These are phyloP conservation scores for Pestalotiopsis sp. DNA, from an alignment of 2,329 filamentous ascomycete genomes.

Conservation along the genomic window DNA sequence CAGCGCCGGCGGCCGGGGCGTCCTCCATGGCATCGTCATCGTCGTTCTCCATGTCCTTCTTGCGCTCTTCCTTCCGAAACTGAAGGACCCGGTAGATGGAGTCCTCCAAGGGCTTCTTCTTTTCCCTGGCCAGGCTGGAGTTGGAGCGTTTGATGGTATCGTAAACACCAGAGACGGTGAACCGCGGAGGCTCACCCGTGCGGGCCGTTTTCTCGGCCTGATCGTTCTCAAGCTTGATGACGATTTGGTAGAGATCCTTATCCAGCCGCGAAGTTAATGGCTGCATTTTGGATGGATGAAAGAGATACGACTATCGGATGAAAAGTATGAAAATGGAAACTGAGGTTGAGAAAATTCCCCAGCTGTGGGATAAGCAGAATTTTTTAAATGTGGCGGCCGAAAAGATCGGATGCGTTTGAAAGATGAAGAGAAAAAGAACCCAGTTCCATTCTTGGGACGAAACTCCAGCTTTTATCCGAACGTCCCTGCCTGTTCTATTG, in stretches of 20 bases:
- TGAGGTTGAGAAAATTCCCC: no score
- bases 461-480: no score
- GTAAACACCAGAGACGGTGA: conserved; percentile 69
- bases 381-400: no score
- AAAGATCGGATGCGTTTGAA: no score
- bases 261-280: conserved; percentile 49
- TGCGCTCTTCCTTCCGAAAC: conserved; percentile 68
- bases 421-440: no score
- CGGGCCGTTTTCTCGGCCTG: conserved; percentile 48
- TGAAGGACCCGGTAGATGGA: conserved; percentile 82
- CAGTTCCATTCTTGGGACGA: no score
- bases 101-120: conserved; percentile 81
- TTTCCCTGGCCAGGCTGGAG: conserved; percentile 80
- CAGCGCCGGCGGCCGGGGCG: conserved; percentile 19
- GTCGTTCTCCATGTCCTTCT: conserved; percentile 45
- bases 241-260: conserved; percentile 76
- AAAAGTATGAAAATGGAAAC: no score
- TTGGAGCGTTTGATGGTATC: conserved; percentile 84
- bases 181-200: conserved; percentile 40
- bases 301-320: no score
- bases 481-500: no score
- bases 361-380: no score
- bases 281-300: not conserved
- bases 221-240: conserved; percentile 75
- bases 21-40: conserved; percentile 32